Conservation (phyloP, 495 filamentous ascomycete species). For the Aspergillus bridgeri region DNA sequence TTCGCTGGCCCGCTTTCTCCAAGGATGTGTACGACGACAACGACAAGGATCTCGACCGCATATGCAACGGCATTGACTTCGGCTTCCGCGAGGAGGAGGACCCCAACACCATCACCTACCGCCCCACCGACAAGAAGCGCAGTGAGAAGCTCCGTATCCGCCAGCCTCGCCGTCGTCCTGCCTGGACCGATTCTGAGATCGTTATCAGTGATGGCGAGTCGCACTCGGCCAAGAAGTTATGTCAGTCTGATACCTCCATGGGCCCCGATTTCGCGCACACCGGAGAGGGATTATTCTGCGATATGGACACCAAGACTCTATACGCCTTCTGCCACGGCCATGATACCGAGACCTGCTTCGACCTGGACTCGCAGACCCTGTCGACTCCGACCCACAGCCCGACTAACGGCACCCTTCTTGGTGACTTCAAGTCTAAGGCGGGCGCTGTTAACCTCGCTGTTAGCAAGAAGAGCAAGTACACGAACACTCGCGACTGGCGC, state of each 20-base stretch:
- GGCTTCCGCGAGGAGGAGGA: conserved; percentile 10
- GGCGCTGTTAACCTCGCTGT: too few species aligned
- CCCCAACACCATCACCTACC: conserved; percentile 6
- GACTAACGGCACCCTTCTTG: too few species aligned
- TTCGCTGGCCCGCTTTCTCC: conserved; percentile 8
- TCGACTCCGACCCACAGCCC: too few species aligned
- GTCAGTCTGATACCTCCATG: conserved; percentile 10
- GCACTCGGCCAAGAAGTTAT: conserved; percentile 5
- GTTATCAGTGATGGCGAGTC: conserved; percentile 1
- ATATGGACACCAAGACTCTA: conserved; percentile 5
- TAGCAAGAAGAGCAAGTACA: too few species aligned
- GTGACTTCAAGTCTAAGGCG: too few species aligned
- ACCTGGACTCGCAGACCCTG: too few species aligned
- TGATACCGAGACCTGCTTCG: too few species aligned
- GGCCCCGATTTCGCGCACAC: conserved; percentile 12
- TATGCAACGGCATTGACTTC: conserved; percentile 13
- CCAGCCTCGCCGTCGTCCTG: background rate
- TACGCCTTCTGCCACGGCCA: conserved; percentile 4
- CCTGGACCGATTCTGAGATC: conserved; percentile 4
- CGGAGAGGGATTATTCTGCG: conserved; percentile 5
- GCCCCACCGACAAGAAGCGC: background rate
- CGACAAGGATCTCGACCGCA: background rate
- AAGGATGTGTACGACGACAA: conserved; percentile 4
- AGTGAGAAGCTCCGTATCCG: background rate
- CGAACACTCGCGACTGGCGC: too few species aligned